These are phyloP conservation scores for Fusarium buxicola DNA, from an alignment of 2,329 filamentous ascomycete species.

Conservation along the genomic window DNA sequence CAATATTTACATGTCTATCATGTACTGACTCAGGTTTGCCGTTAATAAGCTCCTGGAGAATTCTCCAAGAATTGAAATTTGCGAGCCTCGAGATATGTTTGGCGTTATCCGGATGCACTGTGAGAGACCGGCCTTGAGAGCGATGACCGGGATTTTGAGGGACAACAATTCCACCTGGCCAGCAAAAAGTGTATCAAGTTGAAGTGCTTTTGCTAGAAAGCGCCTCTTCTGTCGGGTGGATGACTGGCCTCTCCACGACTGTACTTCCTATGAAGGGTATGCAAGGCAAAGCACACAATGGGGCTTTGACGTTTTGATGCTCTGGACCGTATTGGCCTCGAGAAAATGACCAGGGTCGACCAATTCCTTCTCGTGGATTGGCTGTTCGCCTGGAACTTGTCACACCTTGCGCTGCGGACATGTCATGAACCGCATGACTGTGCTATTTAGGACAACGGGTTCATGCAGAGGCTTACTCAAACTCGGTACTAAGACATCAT, in stretches of 20 bases:
- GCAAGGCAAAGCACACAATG: background rate
- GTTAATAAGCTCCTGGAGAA: no score
- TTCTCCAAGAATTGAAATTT: no score
- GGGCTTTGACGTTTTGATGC: slow-evolving; percentile 5
- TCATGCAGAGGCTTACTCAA: slow-evolving; percentile 19
- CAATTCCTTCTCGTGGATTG: background rate
- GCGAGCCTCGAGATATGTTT: no score
- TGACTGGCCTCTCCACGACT: background rate
- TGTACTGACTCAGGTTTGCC: no score
- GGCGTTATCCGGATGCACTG: no score
- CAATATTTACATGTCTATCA: no score
- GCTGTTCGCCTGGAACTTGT: background rate
- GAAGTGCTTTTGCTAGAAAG: no score
- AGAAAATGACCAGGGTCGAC: background rate
- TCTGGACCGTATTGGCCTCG: slow-evolving; percentile 13
- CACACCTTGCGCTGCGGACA: slow-evolving; percentile 14
- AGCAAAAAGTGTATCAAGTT: no score
- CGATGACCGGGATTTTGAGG: no score
- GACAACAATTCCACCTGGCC: no score
- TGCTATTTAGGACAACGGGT: slow-evolving; percentile 24
- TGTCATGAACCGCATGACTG: slow-evolving; percentile 22
- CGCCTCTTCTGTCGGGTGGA: background rate
- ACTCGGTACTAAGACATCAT: slow-evolving; percentile 9
- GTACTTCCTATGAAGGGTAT: background rate
- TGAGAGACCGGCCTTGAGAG: no score